Evolutionary conservation across 768 basidiomycete species (phyloP).

Genomic region (Gloeopeniophorella convolvens): DNA sequence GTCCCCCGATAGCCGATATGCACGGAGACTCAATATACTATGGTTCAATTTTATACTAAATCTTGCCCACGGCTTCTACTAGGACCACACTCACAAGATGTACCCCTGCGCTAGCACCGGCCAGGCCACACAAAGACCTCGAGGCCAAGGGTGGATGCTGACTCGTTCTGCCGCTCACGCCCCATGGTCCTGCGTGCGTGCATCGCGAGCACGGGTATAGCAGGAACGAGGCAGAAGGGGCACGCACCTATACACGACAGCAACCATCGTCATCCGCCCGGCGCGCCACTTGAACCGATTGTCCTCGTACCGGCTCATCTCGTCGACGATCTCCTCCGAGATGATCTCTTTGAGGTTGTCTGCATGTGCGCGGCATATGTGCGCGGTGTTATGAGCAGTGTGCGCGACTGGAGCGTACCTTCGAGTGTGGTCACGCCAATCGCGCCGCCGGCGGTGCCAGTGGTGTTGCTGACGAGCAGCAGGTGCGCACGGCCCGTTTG

Average conservation of each 20-base stretch:
- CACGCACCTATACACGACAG: conserved; percentile 71
- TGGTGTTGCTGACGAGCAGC: conserved; percentile 75
- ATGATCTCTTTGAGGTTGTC: conserved; percentile 93
- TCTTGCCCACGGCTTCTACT: too few relatives aligned
- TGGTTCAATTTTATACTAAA: too few relatives aligned
- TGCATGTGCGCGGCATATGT: conserved; percentile 26
- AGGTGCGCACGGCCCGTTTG: conserved; percentile 95
- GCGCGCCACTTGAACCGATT: conserved; percentile 76
- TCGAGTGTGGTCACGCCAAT: conserved; percentile 89
- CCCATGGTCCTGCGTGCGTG: too few relatives aligned
- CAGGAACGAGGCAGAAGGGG: not conserved
- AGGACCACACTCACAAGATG: too few relatives aligned
- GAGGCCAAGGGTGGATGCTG: too few relatives aligned
- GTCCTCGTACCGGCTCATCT: conserved; percentile 86
- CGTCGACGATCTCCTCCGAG: conserved; percentile 92
- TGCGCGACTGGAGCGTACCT: conserved; percentile 41
- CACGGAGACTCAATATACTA: too few relatives aligned
- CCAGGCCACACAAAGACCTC: too few relatives aligned
- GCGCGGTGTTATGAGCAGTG: too few relatives aligned
- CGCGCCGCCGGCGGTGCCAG: conserved; percentile 76
- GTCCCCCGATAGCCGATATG: too few relatives aligned
- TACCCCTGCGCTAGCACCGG: too few relatives aligned
- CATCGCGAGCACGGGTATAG: too few relatives aligned
- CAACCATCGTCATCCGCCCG: conserved; percentile 61
- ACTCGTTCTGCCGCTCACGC: too few relatives aligned